Base-by-base conservation (phyloP, 1,139 yeast genomes). In the Debaryomyces coudertii region DNA sequence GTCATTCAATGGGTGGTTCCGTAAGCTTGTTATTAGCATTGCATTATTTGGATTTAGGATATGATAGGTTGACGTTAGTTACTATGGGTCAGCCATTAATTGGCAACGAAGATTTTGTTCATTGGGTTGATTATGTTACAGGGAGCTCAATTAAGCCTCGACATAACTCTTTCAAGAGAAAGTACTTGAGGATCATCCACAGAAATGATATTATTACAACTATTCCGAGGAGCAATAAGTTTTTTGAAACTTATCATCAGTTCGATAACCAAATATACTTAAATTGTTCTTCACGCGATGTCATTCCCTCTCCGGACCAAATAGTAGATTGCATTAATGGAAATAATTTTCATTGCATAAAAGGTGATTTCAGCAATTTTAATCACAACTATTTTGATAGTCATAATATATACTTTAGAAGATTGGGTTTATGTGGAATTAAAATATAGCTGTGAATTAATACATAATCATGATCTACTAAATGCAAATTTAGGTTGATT, bases 1-100 rank as follows among this genome's bases (percentile, higher is more conserved):
- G 83, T 1, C 83, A 79, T 53, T 78, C 83, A 0, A 52, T 78
- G 51, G 83, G 83, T 1, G 83, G 83, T 6, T 71, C 81, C 2
- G 65, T 78, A 7, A 75, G 77, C 0, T 53, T 73, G 2, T 54
- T 79, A 1, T 52, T 77, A 11, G 71, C 73, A 0, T 56, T 77
- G 18, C 71, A 71, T 46, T 67, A 68, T 41, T 55, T 69, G 14
- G 76, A 69, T 48, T 49, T 66, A 36, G 76, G 76, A 0, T 65
- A 57, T 44, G 62, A 63, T 6, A 60, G 65, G 23, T 33, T 75
- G 24, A 57, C 66, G 0, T 55, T 77, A 37, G 65, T 77, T 37
- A 73, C 80, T 0, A 71, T 78, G 78, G 83, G 83, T 0, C 82
- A 76, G 52, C 83, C 83, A 0, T 62, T 76, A 46, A 53, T 76